Percentiles rank a stretch among this genome's conserved stretches.
These are phyloP conservation scores for Sugiyamaella floridensis DNA, from an alignment of 805 yeast species.

Conservation along the genomic window DNA sequence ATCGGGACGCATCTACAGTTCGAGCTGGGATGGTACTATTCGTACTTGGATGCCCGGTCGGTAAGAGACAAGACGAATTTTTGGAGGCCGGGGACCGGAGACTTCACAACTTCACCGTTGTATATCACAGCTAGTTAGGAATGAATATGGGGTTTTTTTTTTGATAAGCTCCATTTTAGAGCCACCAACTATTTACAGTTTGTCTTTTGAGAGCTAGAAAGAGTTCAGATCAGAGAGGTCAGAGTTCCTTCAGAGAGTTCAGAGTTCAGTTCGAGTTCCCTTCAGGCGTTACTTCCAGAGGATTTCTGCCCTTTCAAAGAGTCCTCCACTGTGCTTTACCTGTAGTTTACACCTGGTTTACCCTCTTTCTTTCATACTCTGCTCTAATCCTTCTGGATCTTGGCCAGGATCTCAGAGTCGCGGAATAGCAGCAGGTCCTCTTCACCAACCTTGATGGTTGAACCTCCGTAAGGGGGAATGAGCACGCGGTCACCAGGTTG, in stretches of 20 bases:
- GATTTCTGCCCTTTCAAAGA: not conserved
- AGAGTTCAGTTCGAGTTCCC: too few relatives aligned
- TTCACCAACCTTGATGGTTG: conserved; percentile 77
- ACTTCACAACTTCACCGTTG: too few relatives aligned
- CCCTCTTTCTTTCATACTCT: too few relatives aligned
- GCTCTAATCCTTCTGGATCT: conserved; percentile 58
- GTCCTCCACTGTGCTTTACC: too few relatives aligned
- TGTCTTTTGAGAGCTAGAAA: not conserved
- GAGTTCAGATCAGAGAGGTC: too few relatives aligned
- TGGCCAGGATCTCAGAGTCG: conserved; percentile 92
- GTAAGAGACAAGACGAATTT: not conserved
- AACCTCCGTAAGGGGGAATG: conserved; percentile 93
- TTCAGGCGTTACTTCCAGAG: not conserved
- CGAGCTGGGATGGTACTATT: conserved; percentile 68
- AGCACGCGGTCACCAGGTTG: conserved; percentile 88
- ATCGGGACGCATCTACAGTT: conserved; percentile 76
- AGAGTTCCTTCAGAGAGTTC: not conserved
- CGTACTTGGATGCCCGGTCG: conserved; percentile 28
- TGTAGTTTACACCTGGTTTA: too few relatives aligned
- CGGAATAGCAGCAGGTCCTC: conserved; percentile 71
- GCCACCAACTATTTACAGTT: conserved; percentile 2
- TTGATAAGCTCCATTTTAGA: too few relatives aligned
- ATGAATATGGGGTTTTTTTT: not conserved
- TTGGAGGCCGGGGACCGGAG: too few relatives aligned
- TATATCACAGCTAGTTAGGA: not conserved